Conservation (phyloP, 495 filamentous ascomycete species). For the Hypoxylon crocopeplum region DNA sequence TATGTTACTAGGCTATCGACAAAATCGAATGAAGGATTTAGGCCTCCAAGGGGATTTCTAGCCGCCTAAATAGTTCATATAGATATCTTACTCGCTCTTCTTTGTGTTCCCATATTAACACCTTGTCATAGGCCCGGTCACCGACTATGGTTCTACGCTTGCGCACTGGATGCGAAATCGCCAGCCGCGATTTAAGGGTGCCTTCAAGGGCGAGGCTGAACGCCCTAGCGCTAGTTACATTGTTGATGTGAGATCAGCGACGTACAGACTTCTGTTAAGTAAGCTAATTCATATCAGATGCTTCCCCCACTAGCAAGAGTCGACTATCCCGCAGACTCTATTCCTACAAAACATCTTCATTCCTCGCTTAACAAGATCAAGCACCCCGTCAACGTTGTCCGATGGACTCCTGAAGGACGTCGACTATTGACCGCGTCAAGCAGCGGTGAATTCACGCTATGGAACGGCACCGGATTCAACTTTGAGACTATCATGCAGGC, state of each 20-base stretch:
- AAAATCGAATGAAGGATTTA: too few relatives aligned
- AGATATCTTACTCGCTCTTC: not conserved
- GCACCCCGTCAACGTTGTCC: conserved; percentile 95
- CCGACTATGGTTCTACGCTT: conserved; percentile 93
- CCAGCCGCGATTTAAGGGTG: conserved; percentile 74
- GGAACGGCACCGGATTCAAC: conserved; percentile 99
- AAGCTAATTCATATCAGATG: conserved; percentile 63
- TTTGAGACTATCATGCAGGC: conserved; percentile 99
- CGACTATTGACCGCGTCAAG: conserved; percentile 89
- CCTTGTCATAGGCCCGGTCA: conserved; percentile 71
- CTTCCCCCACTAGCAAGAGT: conserved; percentile 79
- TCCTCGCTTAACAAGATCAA: conserved; percentile 97
- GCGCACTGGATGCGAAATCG: conserved; percentile 92
- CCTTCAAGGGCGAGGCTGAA: conserved; percentile 73
- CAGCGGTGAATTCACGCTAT: conserved; percentile 96
- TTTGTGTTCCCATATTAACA: conserved; percentile 1
- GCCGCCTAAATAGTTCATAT: too few relatives aligned
- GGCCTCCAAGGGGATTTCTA: too few relatives aligned
- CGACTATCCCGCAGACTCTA: conserved; percentile 76
- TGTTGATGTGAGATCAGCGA: conserved; percentile 72
- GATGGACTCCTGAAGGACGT: conserved; percentile 96
- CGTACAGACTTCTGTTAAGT: not conserved
- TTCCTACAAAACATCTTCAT: conserved; percentile 89
- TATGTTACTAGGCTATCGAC: too few relatives aligned
- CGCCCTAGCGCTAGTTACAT: conserved; percentile 87